Conservation (phyloP, 208 protist genomes). For the Balamuthia mandrillaris region DNA sequence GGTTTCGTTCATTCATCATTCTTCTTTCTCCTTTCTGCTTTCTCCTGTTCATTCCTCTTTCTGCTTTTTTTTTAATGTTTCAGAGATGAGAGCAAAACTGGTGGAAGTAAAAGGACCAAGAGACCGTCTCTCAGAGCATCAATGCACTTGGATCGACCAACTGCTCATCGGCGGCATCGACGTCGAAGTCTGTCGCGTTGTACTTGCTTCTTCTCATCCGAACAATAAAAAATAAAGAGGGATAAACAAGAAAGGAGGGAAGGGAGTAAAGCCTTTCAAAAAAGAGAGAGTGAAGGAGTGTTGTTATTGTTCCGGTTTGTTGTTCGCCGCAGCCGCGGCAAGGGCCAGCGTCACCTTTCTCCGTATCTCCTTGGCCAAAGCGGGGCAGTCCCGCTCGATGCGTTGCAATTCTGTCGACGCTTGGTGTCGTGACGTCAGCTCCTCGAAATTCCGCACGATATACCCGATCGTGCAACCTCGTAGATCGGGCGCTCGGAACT, state of each 20-base stretch:
- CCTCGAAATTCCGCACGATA: background rate
- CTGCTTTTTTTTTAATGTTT: background rate
- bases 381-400: too few relatives aligned
- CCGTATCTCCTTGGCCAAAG: too few relatives aligned
- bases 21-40: background rate
- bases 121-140: background rate
- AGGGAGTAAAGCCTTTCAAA: too few relatives aligned
- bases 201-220: too few relatives aligned
- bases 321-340: too few relatives aligned
- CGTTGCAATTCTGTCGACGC: too few relatives aligned
- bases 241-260: too few relatives aligned
- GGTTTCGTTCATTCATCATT: background rate
- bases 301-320: too few relatives aligned
- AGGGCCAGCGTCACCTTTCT: too few relatives aligned
- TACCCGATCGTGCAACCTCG: slow-evolving; percentile 18
- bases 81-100: background rate
- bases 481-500: background rate
- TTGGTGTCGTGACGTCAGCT: background rate
- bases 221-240: too few relatives aligned
- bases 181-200: background rate
- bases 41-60: background rate
- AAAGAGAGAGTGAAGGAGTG: too few relatives aligned
- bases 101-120: slow-evolving; percentile 3
- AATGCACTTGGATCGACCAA: background rate
- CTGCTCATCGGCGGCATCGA: background rate